phyloP scores from a whole-genome alignment of 164 flowering plant genomes.

The Umbilicus rupestris region DNA sequence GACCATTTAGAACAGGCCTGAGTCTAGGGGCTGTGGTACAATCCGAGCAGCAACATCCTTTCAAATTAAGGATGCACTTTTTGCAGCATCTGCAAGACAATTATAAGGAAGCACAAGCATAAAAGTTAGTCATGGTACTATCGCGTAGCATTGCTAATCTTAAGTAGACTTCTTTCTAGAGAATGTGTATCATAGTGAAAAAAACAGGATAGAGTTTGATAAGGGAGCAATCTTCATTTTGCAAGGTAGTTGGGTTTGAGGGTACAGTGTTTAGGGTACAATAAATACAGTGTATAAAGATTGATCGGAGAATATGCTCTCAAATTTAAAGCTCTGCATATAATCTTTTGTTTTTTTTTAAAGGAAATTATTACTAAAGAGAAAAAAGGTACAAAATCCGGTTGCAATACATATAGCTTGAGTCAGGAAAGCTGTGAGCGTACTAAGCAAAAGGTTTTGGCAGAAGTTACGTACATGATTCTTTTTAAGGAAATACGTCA shows the following conservation, averaged over 20 bases:
- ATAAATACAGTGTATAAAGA: background rate
- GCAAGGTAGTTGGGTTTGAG: background rate
- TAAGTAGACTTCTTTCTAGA: background rate
- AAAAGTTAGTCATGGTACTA: background rate
- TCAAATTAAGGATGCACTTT: conserved; percentile 36
- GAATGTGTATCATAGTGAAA: background rate
- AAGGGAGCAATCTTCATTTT: background rate
- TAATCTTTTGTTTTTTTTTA: too few relatives aligned
- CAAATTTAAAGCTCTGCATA: background rate
- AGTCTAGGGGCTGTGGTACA: conserved; percentile 67
- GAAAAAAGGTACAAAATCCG: too few relatives aligned
- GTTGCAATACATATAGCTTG: too few relatives aligned
- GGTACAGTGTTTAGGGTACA: background rate
- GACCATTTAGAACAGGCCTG: conserved; percentile 57
- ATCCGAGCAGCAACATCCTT: conserved; percentile 61
- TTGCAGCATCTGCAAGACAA: conserved; percentile 47
- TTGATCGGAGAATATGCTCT: background rate
- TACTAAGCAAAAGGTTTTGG: background rate
- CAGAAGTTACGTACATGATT: background rate
- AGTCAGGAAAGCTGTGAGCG: too few relatives aligned
- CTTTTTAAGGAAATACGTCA: background rate
- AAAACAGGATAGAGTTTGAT: background rate
- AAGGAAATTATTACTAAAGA: too few relatives aligned
- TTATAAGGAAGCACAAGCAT: background rate
- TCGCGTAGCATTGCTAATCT: background rate